Conservation (phyloP, 2,329 filamentous ascomycete species). For the Emergomyces africanus region DNA sequence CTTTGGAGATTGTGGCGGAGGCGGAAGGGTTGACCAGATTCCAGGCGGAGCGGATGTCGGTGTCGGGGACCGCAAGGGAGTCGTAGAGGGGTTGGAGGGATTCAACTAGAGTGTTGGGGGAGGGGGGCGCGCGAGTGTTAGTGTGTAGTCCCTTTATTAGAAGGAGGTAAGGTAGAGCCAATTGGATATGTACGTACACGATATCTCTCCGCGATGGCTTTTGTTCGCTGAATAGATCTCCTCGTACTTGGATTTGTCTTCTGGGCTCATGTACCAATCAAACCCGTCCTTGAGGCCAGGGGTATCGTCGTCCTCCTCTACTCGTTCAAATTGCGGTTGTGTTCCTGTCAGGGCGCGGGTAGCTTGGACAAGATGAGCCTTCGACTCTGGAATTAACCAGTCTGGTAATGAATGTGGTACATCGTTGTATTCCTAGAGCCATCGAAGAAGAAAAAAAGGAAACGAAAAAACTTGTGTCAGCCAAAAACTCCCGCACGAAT, state of each 20-base stretch:
- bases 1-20: conserved; percentile 73
- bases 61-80: conserved; percentile 50
- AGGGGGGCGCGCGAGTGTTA: conserved; percentile 12
- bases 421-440: conserved; percentile 64
- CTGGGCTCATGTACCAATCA: conserved; percentile 97
- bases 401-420: conserved; percentile 80
- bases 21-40: conserved; percentile 94
- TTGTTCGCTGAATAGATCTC: conserved; percentile 92
- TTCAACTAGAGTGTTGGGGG: conserved; percentile 42
- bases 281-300: conserved; percentile 88
- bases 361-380: conserved; percentile 79
- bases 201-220: conserved; percentile 71
- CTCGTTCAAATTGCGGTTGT: conserved; percentile 69
- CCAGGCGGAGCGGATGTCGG: conserved; percentile 83
- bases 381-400: conserved; percentile 94
- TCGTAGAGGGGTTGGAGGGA: conserved; percentile 75
- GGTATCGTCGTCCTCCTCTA: conserved; percentile 66
- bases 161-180: not conserved
- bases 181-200: conserved; percentile 43
- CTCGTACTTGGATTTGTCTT: conserved; percentile 87
- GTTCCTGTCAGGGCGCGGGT: conserved; percentile 65
- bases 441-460: not conserved
- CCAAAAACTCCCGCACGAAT: not conserved
- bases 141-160: not conserved
- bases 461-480: not conserved